Base-by-base conservation (phyloP, 2,329 filamentous ascomycete genomes). In the Chalaropsis thielavioides region DNA sequence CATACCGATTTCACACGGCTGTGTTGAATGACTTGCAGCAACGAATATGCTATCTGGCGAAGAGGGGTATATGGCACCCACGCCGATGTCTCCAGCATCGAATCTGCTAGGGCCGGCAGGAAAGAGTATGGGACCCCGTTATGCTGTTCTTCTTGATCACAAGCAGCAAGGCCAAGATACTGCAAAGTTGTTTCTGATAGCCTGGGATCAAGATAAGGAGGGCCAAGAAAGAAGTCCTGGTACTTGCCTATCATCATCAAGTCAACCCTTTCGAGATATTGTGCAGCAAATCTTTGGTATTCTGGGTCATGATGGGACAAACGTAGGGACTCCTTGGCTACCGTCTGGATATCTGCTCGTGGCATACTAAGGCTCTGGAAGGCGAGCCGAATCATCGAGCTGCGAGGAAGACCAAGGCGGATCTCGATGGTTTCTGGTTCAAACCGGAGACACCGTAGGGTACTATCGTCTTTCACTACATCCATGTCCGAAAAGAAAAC, bases 31-130 rank as follows among this genome's bases (percentile, higher is more conserved):
- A 66, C 64, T 66, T 71, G 27, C 63, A 83, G 71, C 7, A 82
- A 68, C 0, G 81, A 80, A 70, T 85, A 87, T 1, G 80, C 82
- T 24, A 85, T 68, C 59, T 76, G 76, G 15, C 84, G 76, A 40
- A 83, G 74, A 10, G 7, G 71, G 64, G 31, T 75, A 76, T 64
- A 81, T 81, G 66, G 79, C 75, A 63, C 78, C 76, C 83, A 84
- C 86, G 17, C 81, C 80, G 69, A 67, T 17, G 56, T 62, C n/a
- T 67, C 66, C 27, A 62, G 22, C 15, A 38, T 60, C 3, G 78
- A 80, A 68, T 87, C 84, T 10, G 84, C 74, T 0, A 90, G 72
- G 24, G 86, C 77, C 0, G 86, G 85, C 0, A 91, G 77, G 71
- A 87, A 92, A 13, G 89, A 78, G 49, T 74, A 54, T 11, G 43